Evolutionary conservation across 148 eudicot genomes (phyloP), one percentile per base, ranked within the genome.

Genomic region (Talinum fruticosum): DNA sequence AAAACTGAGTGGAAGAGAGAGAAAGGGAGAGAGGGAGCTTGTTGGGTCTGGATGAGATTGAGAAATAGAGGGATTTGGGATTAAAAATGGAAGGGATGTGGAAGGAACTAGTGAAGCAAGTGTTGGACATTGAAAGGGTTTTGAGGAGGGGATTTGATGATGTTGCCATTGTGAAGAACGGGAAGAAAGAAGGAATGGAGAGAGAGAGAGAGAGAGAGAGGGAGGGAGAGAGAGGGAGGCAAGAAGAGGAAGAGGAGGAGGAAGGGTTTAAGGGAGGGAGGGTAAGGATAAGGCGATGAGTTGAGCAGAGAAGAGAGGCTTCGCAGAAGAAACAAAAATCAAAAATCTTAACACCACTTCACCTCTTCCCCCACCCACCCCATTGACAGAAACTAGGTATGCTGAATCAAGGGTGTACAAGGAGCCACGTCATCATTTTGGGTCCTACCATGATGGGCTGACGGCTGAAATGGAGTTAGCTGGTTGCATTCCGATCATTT

Each of bases 1-100:
- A 41, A 1, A 5, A 8, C 47, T 8, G 74, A 28, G 84, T 7
- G 28, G 66, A 62, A 8, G 86, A 85, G 29, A 66, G 34, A 33
- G 85, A 82, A 47, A 81, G 85, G 10, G 83, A 79, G 72, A 85
- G 81, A 28, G 73, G 76, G 73, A 80, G 77, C 64, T 86, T 89
- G 66, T 86, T 66, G 89, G 91, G 86, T 79, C 86, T 94, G 33
- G 84, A 79, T 0, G 85, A 84, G 28, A 79, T 71, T 54, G 90
- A 57, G 66, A 87, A 69, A 19, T 23, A 44, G 34, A 84, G 72
- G 24, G 76, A 38, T 81, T 83, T 88, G 67, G 76, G 73, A 69
- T 26, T 73, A 83, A 89, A 78, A 51, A 81, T 76, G 24, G 89
- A 41, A 3, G 92, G 87, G 66, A 59, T 77, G 1, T 73, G 80